phyloP scores from a whole-genome alignment of 352 stramenopile genomes.

The Phytophthora citricola region DNA sequence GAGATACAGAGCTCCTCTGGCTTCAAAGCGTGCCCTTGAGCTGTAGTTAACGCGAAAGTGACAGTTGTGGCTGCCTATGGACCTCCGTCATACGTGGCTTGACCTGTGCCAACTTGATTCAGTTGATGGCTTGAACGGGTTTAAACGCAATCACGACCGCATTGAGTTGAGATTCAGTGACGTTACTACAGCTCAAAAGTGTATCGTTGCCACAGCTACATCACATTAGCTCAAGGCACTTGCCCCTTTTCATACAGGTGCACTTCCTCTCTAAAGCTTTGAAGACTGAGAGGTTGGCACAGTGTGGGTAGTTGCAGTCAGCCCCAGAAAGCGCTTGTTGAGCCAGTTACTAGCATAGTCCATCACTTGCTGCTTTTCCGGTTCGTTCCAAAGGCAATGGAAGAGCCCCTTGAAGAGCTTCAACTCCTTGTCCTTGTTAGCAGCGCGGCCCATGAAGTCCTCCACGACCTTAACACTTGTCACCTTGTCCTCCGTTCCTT shows the following conservation, averaged over 20 bases:
- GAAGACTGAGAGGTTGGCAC: conserved; percentile 18
- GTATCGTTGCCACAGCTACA: too few species aligned
- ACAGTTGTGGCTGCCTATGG: not conserved
- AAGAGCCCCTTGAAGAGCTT: conserved; percentile 59
- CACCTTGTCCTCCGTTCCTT: conserved; percentile 59
- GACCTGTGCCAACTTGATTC: not conserved
- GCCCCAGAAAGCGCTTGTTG: conserved; percentile 23
- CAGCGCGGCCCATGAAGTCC: conserved; percentile 51
- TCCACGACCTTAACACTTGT: conserved; percentile 53
- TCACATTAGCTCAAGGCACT: too few species aligned
- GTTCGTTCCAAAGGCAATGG: conserved; percentile 71
- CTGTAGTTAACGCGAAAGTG: not conserved
- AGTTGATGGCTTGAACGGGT: too few species aligned
- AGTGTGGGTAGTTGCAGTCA: not conserved
- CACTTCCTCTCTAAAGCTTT: conserved; percentile 28
- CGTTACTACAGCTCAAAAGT: not conserved
- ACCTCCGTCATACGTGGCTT: not conserved
- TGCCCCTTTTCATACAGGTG: too few species aligned
- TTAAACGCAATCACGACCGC: too few species aligned
- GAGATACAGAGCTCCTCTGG: not conserved
- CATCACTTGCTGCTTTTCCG: conserved; percentile 61
- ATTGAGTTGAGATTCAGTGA: too few species aligned
- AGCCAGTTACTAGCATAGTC: conserved; percentile 55
- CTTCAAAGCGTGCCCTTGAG: not conserved
- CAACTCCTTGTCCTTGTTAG: conserved; percentile 63